These are phyloP conservation scores for Malus hybrid DNA, from an alignment of 331 rosid genomes.

Conservation along the genomic window DNA sequence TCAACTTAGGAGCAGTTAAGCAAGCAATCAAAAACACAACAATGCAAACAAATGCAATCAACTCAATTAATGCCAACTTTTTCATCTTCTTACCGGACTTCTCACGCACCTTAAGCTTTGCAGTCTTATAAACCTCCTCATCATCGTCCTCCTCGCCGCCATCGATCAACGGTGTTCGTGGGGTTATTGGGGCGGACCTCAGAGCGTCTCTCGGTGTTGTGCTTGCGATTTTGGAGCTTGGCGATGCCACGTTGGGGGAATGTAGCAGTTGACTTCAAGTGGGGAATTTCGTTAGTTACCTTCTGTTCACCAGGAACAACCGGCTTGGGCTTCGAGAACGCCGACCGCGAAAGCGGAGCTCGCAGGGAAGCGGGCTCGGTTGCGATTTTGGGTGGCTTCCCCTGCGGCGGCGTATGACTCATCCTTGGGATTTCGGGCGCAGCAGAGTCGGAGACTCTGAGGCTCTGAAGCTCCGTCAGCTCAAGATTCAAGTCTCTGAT, in stretches of 20 bases:
- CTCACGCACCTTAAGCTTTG: slow-evolving; percentile 47
- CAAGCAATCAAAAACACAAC: slow-evolving; percentile 38
- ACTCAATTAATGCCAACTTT: slow-evolving; percentile 26
- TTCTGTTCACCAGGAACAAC: slow-evolving; percentile 16
- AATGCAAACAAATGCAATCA: slow-evolving; percentile 37
- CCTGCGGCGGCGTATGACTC: neutral
- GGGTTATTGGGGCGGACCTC: slow-evolving; percentile 38
- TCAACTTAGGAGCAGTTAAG: slow-evolving; percentile 19
- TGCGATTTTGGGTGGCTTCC: slow-evolving; percentile 37
- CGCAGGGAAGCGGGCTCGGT: slow-evolving; percentile 8
- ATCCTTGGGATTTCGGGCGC: slow-evolving; percentile 17
- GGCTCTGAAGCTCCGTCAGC: slow-evolving; percentile 25
- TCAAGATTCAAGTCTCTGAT: slow-evolving; percentile 19
- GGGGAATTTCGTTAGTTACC: slow-evolving; percentile 19
- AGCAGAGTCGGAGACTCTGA: slow-evolving; percentile 13
- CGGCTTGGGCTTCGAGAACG: slow-evolving; percentile 55
- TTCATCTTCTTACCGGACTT: slow-evolving; percentile 39
- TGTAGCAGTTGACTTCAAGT: neutral
- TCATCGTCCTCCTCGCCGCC: slow-evolving; percentile 45
- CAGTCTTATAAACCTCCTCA: slow-evolving; percentile 63
- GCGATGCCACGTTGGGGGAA: slow-evolving; percentile 33
- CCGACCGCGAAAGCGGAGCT: slow-evolving; percentile 27
- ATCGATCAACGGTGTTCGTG: slow-evolving; percentile 50
- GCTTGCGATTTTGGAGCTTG: slow-evolving; percentile 11
- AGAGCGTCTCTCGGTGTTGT: slow-evolving; percentile 20